These are phyloP conservation scores for Leishmania aethiopica DNA, from an alignment of 208 protist genomes.

Conservation along the genomic window DNA sequence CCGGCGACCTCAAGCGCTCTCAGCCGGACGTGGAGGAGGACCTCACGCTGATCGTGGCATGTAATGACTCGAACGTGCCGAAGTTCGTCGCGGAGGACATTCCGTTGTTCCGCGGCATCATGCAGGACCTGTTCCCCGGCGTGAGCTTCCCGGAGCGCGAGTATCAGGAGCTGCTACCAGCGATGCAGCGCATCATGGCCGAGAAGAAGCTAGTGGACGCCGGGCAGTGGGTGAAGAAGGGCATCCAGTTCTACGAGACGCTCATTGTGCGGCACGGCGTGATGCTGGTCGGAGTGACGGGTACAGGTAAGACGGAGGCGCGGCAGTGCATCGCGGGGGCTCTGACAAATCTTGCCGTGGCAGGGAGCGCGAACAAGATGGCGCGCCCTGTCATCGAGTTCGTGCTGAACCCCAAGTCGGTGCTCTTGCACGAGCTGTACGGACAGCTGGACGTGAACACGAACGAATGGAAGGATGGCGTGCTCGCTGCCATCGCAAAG, in stretches of 20 bases:
- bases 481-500: conserved; percentile 91
- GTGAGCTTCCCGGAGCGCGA: conserved; percentile 93
- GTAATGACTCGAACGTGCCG: conserved; percentile 98
- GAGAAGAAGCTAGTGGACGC: conserved; percentile 76
- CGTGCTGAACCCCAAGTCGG: conserved; percentile 98
- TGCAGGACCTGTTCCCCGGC: conserved; percentile 98
- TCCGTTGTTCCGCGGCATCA: conserved; percentile 97
- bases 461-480: conserved; percentile 95
- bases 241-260: conserved; percentile 98
- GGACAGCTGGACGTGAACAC: conserved; percentile 95
- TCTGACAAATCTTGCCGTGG: conserved; percentile 67
- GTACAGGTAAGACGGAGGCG: conserved; percentile 95
- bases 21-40: conserved; percentile 97
- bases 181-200: conserved; percentile 83
- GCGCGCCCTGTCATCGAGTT: conserved; percentile 90
- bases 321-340: conserved; percentile 81
- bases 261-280: conserved; percentile 97
- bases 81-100: conserved; percentile 99
- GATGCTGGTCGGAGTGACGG: conserved; percentile 99
- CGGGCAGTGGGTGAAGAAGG: conserved; percentile 93
- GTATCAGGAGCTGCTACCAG: conserved; percentile 92
- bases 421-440: conserved; percentile 98
- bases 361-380: conserved; percentile 68
- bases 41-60: conserved; percentile 97
- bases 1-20: conserved; percentile 96